These are phyloP conservation scores for Trichoderma orchidacearum DNA, from an alignment of 495 filamentous ascomycete species.

Conservation along the genomic window DNA sequence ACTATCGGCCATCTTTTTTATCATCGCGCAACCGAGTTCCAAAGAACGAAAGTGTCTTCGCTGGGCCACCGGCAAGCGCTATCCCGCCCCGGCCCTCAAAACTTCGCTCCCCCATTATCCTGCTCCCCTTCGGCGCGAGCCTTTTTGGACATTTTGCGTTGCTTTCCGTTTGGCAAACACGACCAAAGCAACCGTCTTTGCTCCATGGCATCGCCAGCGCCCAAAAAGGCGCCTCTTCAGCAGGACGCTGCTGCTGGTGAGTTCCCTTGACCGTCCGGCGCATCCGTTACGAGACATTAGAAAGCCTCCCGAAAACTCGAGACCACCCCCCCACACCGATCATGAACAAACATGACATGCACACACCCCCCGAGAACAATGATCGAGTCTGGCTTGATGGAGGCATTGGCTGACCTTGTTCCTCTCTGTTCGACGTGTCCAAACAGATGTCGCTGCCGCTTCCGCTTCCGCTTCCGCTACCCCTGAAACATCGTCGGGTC, in stretches of 20 bases:
- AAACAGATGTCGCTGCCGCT: not conserved
- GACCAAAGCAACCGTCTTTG: not conserved
- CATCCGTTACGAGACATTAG: slow-evolving; percentile 6
- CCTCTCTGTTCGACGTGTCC: no score
- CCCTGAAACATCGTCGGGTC: no score
- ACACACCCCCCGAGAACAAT: no score
- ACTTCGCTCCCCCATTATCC: not conserved
- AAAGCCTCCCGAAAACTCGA: no score
- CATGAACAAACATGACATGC: no score
- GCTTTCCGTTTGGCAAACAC: not conserved
- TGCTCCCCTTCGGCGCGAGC: not conserved
- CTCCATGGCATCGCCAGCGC: not conserved
- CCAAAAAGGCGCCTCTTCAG: not conserved
- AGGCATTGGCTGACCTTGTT: no score
- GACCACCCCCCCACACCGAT: no score
- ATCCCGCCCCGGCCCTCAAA: not conserved
- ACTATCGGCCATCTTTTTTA: not conserved
- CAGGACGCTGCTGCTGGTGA: not conserved
- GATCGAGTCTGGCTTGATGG: no score
- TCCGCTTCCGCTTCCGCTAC: not conserved
- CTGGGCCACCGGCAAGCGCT: not conserved
- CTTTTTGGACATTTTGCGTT: not conserved
- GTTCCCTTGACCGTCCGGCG: not conserved
- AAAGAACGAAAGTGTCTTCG: not conserved
- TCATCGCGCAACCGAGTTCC: not conserved